Evolutionary conservation across 1,284 basidiomycete species (phyloP).

Genomic region (Ganoderma multipileum): DNA sequence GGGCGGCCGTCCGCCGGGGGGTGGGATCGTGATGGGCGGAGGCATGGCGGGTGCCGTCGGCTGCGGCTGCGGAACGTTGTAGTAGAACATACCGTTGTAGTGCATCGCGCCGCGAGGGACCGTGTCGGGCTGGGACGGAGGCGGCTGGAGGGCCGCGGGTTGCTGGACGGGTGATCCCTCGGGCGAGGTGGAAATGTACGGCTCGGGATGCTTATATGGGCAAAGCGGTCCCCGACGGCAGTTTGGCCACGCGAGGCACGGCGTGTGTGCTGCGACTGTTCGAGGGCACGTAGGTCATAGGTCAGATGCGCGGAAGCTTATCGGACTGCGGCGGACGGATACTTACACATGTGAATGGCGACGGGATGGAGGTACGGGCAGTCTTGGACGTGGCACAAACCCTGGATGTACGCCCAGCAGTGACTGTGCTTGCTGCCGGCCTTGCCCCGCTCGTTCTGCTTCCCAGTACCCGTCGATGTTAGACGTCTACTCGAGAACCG

Average conservation of each 20-base stretch:
- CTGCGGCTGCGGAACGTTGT: constrained; percentile 12
- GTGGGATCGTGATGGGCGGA: constrained; percentile 19
- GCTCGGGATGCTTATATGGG: constrained; percentile 43
- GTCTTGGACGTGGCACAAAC: constrained; percentile 40
- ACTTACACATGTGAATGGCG: constrained; percentile 43
- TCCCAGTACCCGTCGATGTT: background rate
- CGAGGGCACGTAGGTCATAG: constrained; percentile 8
- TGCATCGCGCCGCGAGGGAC: constrained; percentile 25
- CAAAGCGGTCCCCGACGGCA: constrained; percentile 40
- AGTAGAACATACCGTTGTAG: constrained; percentile 29
- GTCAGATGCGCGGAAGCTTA: constrained; percentile 9
- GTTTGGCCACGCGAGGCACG: constrained; percentile 45
- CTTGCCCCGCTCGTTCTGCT: constrained; percentile 28
- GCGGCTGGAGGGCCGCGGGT: background rate
- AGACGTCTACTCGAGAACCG: constrained; percentile 23
- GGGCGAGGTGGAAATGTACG: constrained; percentile 34
- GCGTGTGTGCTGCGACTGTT: constrained; percentile 42
- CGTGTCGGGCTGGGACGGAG: constrained; percentile 10
- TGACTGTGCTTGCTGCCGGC: constrained; percentile 42
- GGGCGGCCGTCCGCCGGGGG: constrained; percentile 22
- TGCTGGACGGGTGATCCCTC: constrained; percentile 21
- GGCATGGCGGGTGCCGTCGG: constrained; percentile 20
- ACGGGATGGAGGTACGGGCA: constrained; percentile 46
- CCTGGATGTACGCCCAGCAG: constrained; percentile 51
- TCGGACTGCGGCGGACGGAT: background rate